Conservation (phyloP, 2,329 filamentous ascomycete genomes). For the Botrytis galanthina region DNA sequence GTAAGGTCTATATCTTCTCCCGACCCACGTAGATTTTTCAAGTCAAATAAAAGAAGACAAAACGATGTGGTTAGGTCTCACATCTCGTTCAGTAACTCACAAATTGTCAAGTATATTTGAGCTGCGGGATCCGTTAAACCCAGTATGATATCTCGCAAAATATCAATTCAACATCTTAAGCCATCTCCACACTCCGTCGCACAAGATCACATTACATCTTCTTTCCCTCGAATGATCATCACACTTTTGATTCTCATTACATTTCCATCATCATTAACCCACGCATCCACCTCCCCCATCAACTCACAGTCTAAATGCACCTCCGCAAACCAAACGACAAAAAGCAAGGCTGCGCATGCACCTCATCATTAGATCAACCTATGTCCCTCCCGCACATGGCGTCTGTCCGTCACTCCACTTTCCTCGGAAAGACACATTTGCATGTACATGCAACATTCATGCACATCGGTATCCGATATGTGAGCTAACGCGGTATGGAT, state of each 20-base stretch:
- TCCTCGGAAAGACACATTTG: background rate
- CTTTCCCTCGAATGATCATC: background rate
- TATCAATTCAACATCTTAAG: background rate
- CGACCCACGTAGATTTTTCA: background rate
- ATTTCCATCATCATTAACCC: background rate
- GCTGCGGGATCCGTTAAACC: background rate
- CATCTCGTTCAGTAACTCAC: background rate
- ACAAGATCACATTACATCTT: background rate
- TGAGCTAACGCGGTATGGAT: background rate
- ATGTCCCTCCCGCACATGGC: constrained; percentile 9
- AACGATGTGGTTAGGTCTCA: background rate
- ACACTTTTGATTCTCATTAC: background rate
- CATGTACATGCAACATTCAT: background rate
- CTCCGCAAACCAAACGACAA: background rate
- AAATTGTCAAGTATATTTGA: background rate
- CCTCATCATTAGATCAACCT: background rate
- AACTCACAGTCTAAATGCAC: background rate
- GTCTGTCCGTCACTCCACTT: background rate
- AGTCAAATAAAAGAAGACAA: background rate
- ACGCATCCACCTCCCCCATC: background rate
- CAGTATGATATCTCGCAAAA: fast-evolving
- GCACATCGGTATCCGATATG: background rate
- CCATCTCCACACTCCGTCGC: too few species aligned
- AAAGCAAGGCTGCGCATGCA: background rate
- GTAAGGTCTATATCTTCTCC: background rate